Evolutionary conservation across 225 moss, liverwort and hornwort genomes (phyloP).

Genomic region (Marchantia paleacea): DNA sequence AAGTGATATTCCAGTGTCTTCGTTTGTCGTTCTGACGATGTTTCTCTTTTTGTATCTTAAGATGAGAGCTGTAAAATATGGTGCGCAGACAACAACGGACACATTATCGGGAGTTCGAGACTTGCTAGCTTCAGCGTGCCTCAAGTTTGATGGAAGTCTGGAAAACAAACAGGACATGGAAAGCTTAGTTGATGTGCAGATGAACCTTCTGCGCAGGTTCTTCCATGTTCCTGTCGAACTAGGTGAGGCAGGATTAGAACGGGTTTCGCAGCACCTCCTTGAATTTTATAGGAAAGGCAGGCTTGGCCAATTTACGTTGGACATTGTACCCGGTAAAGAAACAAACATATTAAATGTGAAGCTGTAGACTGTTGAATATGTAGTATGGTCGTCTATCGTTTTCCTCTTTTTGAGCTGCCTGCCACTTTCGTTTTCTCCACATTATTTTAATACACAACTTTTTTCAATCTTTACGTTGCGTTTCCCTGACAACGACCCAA

Average conservation of each 20-base stretch:
- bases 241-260: slow-evolving; percentile 82
- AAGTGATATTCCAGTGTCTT: slow-evolving; percentile 2
- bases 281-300: slow-evolving; percentile 80
- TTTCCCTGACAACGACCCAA: no score
- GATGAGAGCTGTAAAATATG: background rate
- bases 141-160: slow-evolving; percentile 79
- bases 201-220: slow-evolving; percentile 62
- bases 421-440: background rate
- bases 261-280: slow-evolving; percentile 81
- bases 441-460: no score
- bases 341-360: slow-evolving; percentile 37
- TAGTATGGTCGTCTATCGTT: background rate
- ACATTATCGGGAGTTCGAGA: slow-evolving; percentile 56
- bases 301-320: slow-evolving; percentile 78
- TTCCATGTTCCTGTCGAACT: slow-evolving; percentile 82
- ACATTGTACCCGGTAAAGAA: slow-evolving; percentile 55
- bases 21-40: background rate
- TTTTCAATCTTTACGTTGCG: no score
- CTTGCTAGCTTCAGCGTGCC: slow-evolving; percentile 59
- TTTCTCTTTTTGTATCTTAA: background rate
- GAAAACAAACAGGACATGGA: slow-evolving; percentile 77
- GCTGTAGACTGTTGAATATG: background rate
- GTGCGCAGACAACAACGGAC: slow-evolving; percentile 48
- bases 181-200: slow-evolving; percentile 77
- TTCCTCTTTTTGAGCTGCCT: background rate